Evolutionary conservation across 768 basidiomycete genomes (phyloP), one percentile per base, ranked within the genome.

Genomic region (Pleurotus platypus): DNA sequence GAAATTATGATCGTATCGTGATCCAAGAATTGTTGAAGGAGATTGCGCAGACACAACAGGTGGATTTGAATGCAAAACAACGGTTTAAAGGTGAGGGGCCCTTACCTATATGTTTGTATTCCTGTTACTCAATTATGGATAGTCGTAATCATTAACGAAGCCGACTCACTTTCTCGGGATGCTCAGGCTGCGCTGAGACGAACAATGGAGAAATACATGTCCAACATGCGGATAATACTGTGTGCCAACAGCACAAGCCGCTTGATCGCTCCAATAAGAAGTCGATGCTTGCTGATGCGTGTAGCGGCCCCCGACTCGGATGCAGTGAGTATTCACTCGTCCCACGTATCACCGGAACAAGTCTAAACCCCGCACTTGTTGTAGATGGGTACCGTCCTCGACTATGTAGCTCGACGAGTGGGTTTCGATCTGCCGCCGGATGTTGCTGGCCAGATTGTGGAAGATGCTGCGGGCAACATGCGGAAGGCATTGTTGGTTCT

Each of bases 121-220:
- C 38, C 39, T 9, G 22, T 45, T 49, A 47, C 30, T 20, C 18
- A 16, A 35, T 13, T 49, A 6, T 18, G 39, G 15, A 43, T 13
- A 46, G 96, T 95, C n/a, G 95, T 99, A 50, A 81, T 99, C 57
- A 97, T 99, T 66, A 98, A 98, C 63, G 96, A 98, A 72, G 96
- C 96, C 1, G 96, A 99, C 69, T 88, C 92, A 0, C 80, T 99
- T 42, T 87, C 92, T 9, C 87, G 96, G 55, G 96, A 99, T 72
- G 96, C 96, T 1, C 96, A 99, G 75, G 94, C 96, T 0, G 96
- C 96, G 6, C 81, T 99, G 35, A 87, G 96, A 65, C 81, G 96
- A 57, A 99, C 96, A 8, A 99, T 98, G 96, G 96, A 99, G 69
- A 98, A 98, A 72, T 98, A 96, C 77, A 98, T 97, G 90, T 86